These are phyloP conservation scores for Fusarium succisae DNA, from an alignment of 2,329 filamentous ascomycete genomes.

Conservation along the genomic window DNA sequence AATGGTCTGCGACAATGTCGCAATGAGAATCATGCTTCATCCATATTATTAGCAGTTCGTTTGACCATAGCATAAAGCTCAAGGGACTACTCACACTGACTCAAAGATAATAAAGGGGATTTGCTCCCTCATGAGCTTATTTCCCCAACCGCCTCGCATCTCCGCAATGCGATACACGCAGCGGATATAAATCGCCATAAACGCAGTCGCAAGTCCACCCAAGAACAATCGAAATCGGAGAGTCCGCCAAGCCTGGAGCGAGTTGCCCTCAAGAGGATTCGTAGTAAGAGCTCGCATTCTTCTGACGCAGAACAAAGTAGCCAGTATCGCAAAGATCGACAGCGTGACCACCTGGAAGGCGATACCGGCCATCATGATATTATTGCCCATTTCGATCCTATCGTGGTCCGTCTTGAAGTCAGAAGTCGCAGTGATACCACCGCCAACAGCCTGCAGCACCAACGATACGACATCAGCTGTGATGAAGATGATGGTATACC, in stretches of 20 bases:
- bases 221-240: background rate
- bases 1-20: background rate
- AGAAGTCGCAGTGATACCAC: conserved; percentile 5
- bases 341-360: conserved; percentile 9
- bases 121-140: background rate
- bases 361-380: conserved; percentile 10
- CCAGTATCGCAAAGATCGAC: background rate
- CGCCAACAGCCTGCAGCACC: background rate
- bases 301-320: background rate
- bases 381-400: background rate
- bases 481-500: conserved; percentile 17
- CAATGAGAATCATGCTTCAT: conserved; percentile 1
- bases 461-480: background rate
- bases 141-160: conserved; percentile 5
- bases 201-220: background rate
- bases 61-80: accelerated
- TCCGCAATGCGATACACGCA: conserved; percentile 19
- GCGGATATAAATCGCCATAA: conserved; percentile 7
- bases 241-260: background rate
- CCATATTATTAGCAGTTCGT: accelerated
- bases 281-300: background rate
- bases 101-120: conserved; percentile 4
- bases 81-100: background rate
- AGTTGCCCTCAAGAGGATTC: background rate
- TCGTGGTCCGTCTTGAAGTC: background rate